Base-by-base conservation (phyloP, 495 filamentous ascomycete genomes). In the Talaromyces thailandensis region DNA sequence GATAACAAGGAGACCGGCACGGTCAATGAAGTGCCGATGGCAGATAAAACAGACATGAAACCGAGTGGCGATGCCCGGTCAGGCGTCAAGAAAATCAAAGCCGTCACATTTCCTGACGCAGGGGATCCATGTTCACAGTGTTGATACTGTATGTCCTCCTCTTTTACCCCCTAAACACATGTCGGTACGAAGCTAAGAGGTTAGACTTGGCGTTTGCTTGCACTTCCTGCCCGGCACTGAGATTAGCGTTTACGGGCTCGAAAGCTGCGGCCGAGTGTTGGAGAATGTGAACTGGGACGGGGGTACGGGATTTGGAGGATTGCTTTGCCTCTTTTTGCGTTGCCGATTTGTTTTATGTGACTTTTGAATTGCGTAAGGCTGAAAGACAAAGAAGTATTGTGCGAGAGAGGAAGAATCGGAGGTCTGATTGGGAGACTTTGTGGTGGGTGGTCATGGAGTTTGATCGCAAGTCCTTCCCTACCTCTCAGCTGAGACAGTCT, bases 241-340 rank as follows among this genome's bases (percentile, higher is more conserved):
- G 14, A 40, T 40, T 14, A 14, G 35, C 35, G 35, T 40, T 40
- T 40, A 14, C 35, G 35, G 35, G 35, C 35, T 40, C 35, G 1
- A 40, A 40, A 4, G 35, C 35, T 40, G 35, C 73, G 2, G 68
- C 72, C 12, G 63, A 64, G 21, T 79, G 81, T 82, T 79, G 64
- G 70, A 79, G 23, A 75, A 79, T 8, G 71, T 77, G 21, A 76
- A 74, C 32, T 88, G 78, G 75, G 83, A 64, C 89, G 86, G 87
- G 79, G 73, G 1, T 86, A 81, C 61, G 85, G 84, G 32, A 71
- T 72, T 21, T 86, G 84, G 64, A 70, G 77, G 4, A 16, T 40
- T 40, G 5, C 16, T 40, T 40, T 40, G 35, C 35, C 35, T 3
- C 12, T 40, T 40, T 40, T 40, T 40, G 35, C 35, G 35, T 16